Evolutionary conservation across 768 basidiomycete species (phyloP), one percentile per base, ranked within the genome.

Genomic region (Collybiopsis luxurians): DNA sequence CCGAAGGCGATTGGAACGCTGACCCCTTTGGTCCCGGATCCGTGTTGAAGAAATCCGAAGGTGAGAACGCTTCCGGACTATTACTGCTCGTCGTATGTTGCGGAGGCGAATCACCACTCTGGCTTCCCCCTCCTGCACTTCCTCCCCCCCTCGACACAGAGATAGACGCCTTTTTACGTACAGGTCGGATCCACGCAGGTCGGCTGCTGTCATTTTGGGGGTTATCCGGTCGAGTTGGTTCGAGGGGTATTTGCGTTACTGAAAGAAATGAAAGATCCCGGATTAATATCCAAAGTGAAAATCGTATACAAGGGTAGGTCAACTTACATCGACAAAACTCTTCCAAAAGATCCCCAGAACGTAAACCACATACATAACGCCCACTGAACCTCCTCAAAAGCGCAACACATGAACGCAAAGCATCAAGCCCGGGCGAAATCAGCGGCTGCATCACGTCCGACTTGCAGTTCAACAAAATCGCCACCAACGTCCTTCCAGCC

Each of bases 331-430:
- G 85, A 74, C 95, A 96, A 69, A 95, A 95, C 69, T 96, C 95
- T 67, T 96, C 94, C 81, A 97, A 89, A 42, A 96, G 79, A 71
- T 96, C 95, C 27, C 93, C 92, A 45, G 90, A 92, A 51, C 95
- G 78, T 42, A 93, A 82, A 1, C 94, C 94, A 67, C 95, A 96
- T 21, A 96, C 84, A 73, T 97, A 97, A 45, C 93, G 82, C 60
- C 90, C 91, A 62, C 92, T 94, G 71, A 97, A 97, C 34, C 92
- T 79, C 55, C 92, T 75, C 57, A 96, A 72, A n/a, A 97, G 77
- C 3, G 89, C 89, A 7, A 96, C 90, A 64, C 93, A 96, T 3
- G 90, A 92, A 44, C 92, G 82, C 48, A 96, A 76, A 0, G 90
- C 91, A 39, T 96, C 92, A 52, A 95, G 80, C 12, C 90, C 85